Conservation (phyloP, 2,329 filamentous ascomycete species). For the Aspergillus novofumigatus region DNA sequence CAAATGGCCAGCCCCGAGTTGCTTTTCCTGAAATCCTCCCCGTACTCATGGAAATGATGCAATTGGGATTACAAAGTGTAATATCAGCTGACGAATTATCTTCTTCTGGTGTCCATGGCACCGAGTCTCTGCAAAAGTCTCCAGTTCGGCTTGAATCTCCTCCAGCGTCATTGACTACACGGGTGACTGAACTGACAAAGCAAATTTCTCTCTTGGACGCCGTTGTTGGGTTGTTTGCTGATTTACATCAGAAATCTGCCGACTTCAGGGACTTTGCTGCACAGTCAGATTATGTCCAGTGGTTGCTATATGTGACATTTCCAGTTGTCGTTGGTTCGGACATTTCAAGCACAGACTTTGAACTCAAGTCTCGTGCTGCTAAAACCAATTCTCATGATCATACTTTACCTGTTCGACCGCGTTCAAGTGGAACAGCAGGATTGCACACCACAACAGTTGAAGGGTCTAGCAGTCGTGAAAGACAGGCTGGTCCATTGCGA, state of each 20-base stretch:
- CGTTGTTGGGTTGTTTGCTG: constrained; percentile 72
- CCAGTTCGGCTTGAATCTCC: constrained; percentile 6
- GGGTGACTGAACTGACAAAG: constrained; percentile 39
- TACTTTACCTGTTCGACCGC: constrained; percentile 76
- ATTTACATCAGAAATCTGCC: constrained; percentile 70
- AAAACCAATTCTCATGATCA: constrained; percentile 79
- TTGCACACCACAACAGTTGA: constrained; percentile 67
- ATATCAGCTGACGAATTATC: constrained; percentile 58
- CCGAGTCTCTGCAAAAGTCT: constrained; percentile 6
- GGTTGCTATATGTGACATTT: constrained; percentile 75
- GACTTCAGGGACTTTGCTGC: constrained; percentile 80
- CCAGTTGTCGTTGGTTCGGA: constrained; percentile 85
- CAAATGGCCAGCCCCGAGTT: constrained; percentile 58
- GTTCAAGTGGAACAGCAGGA: constrained; percentile 63
- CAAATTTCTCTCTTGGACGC: constrained; percentile 67
- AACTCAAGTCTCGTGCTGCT: constrained; percentile 79
- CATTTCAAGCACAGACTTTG: constrained; percentile 74
- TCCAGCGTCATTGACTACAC: constrained; percentile 12
- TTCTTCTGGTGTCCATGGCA: constrained; percentile 43
- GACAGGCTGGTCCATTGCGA: constrained; percentile 61
- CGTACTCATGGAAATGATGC: constrained; percentile 81
- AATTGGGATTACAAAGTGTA: constrained; percentile 70
- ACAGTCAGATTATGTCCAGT: constrained; percentile 74
- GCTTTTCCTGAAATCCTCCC: constrained; percentile 72
- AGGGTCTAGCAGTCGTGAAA: constrained; percentile 42